Evolutionary conservation across 2,329 filamentous ascomycete species (phyloP).

Genomic region (Xylaria sp.): DNA sequence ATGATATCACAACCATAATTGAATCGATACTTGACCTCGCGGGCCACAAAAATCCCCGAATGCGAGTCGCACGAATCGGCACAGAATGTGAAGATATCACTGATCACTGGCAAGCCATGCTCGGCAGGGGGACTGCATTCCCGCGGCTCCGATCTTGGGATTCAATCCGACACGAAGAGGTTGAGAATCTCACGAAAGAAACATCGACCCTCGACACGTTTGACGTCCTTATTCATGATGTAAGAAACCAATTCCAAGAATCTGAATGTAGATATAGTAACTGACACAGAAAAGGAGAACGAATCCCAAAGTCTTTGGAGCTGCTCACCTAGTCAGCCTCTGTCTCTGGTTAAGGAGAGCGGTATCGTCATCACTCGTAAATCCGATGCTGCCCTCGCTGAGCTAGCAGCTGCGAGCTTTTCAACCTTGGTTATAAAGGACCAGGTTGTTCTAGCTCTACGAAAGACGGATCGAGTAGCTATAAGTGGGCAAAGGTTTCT

Average conservation of each 20-base stretch:
- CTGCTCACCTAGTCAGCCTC: background rate
- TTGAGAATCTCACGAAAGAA: background rate
- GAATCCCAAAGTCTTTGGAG: background rate
- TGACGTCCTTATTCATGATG: conserved; percentile 8
- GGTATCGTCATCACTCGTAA: conserved; percentile 8
- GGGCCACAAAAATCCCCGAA: conserved; percentile 22
- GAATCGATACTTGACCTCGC: conserved; percentile 21
- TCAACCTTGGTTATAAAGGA: background rate
- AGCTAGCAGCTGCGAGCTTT: background rate
- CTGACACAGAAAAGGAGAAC: background rate
- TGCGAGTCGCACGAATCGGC: background rate
- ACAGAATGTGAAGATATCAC: too few relatives aligned
- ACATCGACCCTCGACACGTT: background rate
- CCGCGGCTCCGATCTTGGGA: conserved; percentile 14
- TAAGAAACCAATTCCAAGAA: background rate
- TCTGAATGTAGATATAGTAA: background rate
- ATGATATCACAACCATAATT: background rate
- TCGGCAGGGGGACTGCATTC: background rate
- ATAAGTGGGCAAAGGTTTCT: background rate
- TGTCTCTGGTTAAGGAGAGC: background rate
- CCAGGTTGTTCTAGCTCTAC: background rate
- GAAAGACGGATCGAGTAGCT: background rate
- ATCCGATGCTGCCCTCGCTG: background rate
- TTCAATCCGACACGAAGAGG: background rate
- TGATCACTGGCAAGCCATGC: background rate